Base-by-base conservation (phyloP, 2,329 filamentous ascomycete species). In the Aspergillus udagawae region DNA sequence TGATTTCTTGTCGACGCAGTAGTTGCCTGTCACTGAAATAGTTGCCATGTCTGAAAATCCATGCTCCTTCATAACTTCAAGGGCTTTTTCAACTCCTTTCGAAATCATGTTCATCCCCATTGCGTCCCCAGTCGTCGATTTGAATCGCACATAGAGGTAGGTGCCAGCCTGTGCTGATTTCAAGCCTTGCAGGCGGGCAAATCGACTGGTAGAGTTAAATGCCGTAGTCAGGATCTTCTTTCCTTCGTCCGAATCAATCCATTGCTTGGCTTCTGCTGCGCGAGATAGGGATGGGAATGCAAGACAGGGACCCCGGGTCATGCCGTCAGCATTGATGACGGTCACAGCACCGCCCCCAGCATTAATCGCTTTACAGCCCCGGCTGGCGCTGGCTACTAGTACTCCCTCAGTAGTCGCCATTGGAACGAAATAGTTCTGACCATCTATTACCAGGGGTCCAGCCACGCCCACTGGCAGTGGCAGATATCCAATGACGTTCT, bases 81-180 rank as follows among this genome's bases (percentile, higher is more conserved):
- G 84, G 4, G 94, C 92, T 73, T 97, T 89, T 79, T 99, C 94
- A 44, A 97, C 93, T 72, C 94, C 94, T 82, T 99, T 99, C 63
- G 92, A 97, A 62, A 99, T 99, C 94, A 99, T 99, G 83, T 99
- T 99, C 94, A 99, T 99, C 62, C 94, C 94, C 94, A 99, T 99
- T 58, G 94, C 94, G 71, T 99, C 94, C 67, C 94, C 94, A 6
- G 94, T 99, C 1, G 92, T 97, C 1, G 94, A 96, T 84, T 96
- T 96, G 86, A 99, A 99, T 27, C 94, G 90, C 62, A 97, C 92
- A 73, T 95, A 99, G 42, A 99, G 84, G 73, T 97, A 92, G 7
- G 93, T 97, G 48, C 94, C 94, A 4, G 94, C 94, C 55, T 99
- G 83, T 1, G 92, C 89, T 32, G 92, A 95, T 83, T 96, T 97